These are phyloP conservation scores for Blastobotrys arbuscula DNA, from an alignment of 1,139 yeast genomes.

Conservation along the genomic window DNA sequence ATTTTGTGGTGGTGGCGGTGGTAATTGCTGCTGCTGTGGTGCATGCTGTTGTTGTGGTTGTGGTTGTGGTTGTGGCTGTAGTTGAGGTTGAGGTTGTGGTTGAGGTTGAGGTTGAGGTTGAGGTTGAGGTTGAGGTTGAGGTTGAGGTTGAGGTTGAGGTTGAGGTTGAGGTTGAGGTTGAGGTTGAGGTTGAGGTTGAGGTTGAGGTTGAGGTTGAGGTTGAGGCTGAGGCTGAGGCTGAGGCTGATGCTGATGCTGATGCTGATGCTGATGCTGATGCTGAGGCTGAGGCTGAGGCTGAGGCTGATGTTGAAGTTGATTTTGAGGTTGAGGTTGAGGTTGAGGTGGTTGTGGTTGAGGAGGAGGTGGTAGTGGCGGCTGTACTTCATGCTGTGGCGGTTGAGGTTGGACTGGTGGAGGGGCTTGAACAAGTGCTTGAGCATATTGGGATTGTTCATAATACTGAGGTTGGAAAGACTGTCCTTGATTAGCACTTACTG, in stretches of 20 bases:
- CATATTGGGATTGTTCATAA: neutral
- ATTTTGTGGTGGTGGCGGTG: neutral
- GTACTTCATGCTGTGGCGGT: neutral
- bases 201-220: conserved; percentile 9
- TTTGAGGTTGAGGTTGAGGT: conserved; percentile 12
- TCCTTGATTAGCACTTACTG: too few relatives aligned
- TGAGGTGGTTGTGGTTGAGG: conserved; percentile 4
- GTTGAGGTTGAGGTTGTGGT: neutral
- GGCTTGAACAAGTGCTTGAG: neutral
- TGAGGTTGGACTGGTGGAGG: neutral
- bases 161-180: conserved; percentile 7
- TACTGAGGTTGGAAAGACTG: too few relatives aligned
- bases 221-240: neutral
- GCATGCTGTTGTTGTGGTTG: neutral
- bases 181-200: conserved; percentile 10
- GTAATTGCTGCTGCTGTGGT: too few relatives aligned
- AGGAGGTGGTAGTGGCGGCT: conserved; percentile 9
- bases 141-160: conserved; percentile 15
- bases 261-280: conserved; percentile 6
- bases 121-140: neutral
- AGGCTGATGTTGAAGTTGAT: conserved; percentile 3
- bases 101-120: neutral
- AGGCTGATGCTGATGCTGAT: neutral
- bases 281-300: conserved; percentile 4
- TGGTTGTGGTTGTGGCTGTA: neutral